These are phyloP conservation scores for Hanseniaspora mollemarum DNA, from an alignment of 805 yeast genomes.

Conservation along the genomic window DNA sequence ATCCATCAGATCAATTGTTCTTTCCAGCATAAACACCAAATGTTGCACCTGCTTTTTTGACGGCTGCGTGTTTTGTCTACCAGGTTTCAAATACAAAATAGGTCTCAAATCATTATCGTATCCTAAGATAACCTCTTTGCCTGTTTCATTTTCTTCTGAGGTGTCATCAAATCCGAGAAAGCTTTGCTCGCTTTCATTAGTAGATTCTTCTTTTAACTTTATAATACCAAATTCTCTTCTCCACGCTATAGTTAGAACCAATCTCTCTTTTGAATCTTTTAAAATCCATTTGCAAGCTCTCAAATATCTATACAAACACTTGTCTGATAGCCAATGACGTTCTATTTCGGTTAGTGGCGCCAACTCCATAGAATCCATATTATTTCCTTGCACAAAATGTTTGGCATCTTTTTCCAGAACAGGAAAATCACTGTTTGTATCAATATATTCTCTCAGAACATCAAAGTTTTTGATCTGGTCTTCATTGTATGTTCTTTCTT, in stretches of 20 bases:
- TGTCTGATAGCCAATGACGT: slow-evolving; percentile 86
- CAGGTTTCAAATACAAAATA: slow-evolving; percentile 82
- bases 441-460: neutral
- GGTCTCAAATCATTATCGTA: slow-evolving; percentile 85
- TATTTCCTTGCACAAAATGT: slow-evolving; percentile 29
- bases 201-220: slow-evolving; percentile 34
- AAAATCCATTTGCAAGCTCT: slow-evolving; percentile 89
- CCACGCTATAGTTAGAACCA: slow-evolving; percentile 77
- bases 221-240: slow-evolving; percentile 81
- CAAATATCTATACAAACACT: slow-evolving; percentile 78
- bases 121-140: slow-evolving; percentile 85
- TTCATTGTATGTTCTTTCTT: neutral
- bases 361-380: slow-evolving; percentile 30
- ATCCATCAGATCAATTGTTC: slow-evolving; percentile 91
- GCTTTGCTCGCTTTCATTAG: slow-evolving; percentile 37
- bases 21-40: slow-evolving; percentile 81
- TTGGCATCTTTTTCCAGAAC: slow-evolving; percentile 35
- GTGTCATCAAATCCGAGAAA: slow-evolving; percentile 31
- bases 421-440: slow-evolving; percentile 25
- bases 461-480: slow-evolving; percentile 1
- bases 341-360: slow-evolving; percentile 38
- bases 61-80: slow-evolving; percentile 88
- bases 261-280: slow-evolving; percentile 57
- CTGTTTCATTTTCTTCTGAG: slow-evolving; percentile 68
- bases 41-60: slow-evolving; percentile 91